Evolutionary conservation across 129 eudicot genomes (phyloP), one percentile per base, ranked within the genome.

Genomic region (Escallonia herrerae): DNA sequence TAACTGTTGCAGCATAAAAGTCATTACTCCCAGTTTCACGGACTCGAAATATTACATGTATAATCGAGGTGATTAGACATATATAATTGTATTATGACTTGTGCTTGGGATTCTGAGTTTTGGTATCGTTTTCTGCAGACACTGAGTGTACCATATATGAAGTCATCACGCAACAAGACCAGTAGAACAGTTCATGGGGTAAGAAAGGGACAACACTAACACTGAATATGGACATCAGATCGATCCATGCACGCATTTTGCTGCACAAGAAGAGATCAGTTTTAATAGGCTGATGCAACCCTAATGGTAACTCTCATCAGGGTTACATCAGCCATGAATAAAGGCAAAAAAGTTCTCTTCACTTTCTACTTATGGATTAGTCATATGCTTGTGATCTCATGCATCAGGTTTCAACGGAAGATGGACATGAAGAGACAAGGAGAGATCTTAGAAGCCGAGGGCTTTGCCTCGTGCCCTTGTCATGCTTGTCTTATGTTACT

Each of bases 101-200:
- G 58, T 12, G 49, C 49, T 45, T 45, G 49, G 14, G 1, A 8
- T 60, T 3, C 2, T 33, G 43, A 4, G 33, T 1, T 40, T 60
- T 3, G 5, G 8, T 2, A 3, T 42, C 11, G 2, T 43, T 5
- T 5, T 60, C 62, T 69, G 72, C 84, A 91, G 98, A 91, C 96
- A 22, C 66, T 91, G 63, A 91, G 95, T 33, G 89, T 85, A 47
- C 98, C 98, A 68, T 91, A 91, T 84, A 83, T 91, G 95, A 91
- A 91, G 77, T 78, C 85, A 60, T 79, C 96, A 43, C 74, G 77
- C 48, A 81, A 81, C 80, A 79, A 83, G 73, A 64, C 68, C 63
- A 68, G 50, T 65, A 79, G 77, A 67, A 63, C 74, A 8, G 62
- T 66, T 46, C 82, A 79, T 65, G 87, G 78, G 94, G 97, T 90